Evolutionary conservation across 176 grass and related monocot genomes (phyloP), one percentile per base, ranked within the genome.

Genomic region (Lolium rigidum): DNA sequence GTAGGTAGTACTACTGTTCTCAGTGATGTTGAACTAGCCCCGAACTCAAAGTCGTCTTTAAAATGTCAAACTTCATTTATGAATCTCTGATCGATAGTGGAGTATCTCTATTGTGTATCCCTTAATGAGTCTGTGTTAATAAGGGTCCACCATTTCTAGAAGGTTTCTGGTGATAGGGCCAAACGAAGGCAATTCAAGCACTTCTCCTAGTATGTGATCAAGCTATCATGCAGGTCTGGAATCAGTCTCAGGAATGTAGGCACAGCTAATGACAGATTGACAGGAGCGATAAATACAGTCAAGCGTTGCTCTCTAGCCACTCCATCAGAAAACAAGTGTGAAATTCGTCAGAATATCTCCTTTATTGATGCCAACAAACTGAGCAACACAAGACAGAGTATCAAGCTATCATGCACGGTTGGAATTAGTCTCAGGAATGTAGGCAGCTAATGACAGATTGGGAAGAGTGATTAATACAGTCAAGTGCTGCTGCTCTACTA

Each of bases 51-150:
- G 66, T 88, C 73, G 2, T 26, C 49, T 65, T 73, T 73, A 37
- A n/a, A n/a, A 13, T 41, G 74, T 87, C 80, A 87, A 74, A 22
- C 31, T 78, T 28, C 64, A 90, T 64, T 63, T 55, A 80, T 67
- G 58, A 35, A 59, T 61, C 39, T 5, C 8, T 22, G 24, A 55
- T 75, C 7, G 78, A 75, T 28, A 50, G 13, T 39, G 10, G n/a
- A n/a, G n/a, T 9, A 77, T 48, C 55, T 82, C 28, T 8, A 31
- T 26, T 44, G 58, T 5, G 6, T 26, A 25, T 21, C 44, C 21
- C 54, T 51, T 80, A 64, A 70, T 21, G 31, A 28, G 67, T 31
- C 41, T 24, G 25, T 18, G 41, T 52, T 84, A 48, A 80, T 46
- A 11, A 21, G 11, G 37, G 61, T 20, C 24, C 35, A 22, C 16